Percentiles rank a stretch among this genome's conserved stretches.
These are phyloP conservation scores for Irpex rosettiformis DNA, from an alignment of 1,284 basidiomycete species.

Conservation along the genomic window DNA sequence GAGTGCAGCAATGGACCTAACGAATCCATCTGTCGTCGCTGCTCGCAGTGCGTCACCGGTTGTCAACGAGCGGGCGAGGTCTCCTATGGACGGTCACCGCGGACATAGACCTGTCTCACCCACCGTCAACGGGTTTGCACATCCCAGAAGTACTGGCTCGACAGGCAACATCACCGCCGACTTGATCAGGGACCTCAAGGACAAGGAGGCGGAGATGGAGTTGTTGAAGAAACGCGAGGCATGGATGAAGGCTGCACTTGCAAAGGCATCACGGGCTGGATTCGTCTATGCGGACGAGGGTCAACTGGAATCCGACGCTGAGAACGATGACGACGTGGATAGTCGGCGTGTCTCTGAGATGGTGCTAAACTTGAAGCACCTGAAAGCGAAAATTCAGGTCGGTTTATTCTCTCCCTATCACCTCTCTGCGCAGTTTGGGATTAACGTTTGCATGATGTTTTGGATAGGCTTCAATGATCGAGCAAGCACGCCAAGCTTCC, in stretches of 20 bases:
- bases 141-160: conserved; percentile 42
- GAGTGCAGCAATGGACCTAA: conserved; percentile 48
- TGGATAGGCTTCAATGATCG: conserved; percentile 62
- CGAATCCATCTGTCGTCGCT: conserved; percentile 30
- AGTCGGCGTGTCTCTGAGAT: conserved; percentile 62
- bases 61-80: conserved; percentile 41
- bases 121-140: conserved; percentile 45
- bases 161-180: conserved; percentile 72
- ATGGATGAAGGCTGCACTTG: conserved; percentile 85
- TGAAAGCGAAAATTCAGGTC: conserved; percentile 87
- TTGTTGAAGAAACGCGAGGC: conserved; percentile 72
- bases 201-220: conserved; percentile 81
- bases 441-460: not conserved
- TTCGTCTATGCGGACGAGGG: conserved; percentile 63
- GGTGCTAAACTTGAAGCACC: conserved; percentile 84
- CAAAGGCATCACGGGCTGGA: conserved; percentile 77
- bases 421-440: not conserved
- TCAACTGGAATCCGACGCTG: conserved; percentile 36
- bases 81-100: conserved; percentile 60
- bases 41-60: conserved; percentile 66
- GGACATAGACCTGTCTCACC: conserved; percentile 52
- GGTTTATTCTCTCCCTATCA: conserved; percentile 25
- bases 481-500: conserved; percentile 75
- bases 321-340: conserved; percentile 30
- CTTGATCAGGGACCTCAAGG: conserved; percentile 72